Conservation (phyloP, 2,329 filamentous ascomycete species). For the Ophiostoma piceae region DNA sequence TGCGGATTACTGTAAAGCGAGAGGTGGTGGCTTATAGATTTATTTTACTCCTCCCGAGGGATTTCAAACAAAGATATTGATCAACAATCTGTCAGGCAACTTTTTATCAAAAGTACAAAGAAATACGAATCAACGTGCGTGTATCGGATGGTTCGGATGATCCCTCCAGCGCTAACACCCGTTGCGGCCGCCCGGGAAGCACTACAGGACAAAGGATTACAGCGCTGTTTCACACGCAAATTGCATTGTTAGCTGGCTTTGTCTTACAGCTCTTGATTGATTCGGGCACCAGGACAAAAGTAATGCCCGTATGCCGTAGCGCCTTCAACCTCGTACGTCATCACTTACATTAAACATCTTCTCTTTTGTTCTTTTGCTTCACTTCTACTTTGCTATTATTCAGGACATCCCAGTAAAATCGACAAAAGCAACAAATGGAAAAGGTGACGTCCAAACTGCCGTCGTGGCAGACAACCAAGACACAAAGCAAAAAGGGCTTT, state of each 20-base stretch:
- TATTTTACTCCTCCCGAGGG: too few relatives aligned
- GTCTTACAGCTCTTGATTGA: not conserved
- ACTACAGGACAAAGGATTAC: not conserved
- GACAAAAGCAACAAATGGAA: slow-evolving; percentile 32
- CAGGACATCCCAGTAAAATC: not conserved
- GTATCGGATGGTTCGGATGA: slow-evolving; percentile 10
- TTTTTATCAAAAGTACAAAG: not conserved
- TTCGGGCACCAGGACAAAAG: not conserved
- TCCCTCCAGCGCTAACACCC: slow-evolving; percentile 21
- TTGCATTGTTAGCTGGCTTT: not conserved
- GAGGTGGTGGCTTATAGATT: not conserved
- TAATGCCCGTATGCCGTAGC: not conserved
- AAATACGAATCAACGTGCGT: not conserved
- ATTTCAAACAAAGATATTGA: too few relatives aligned
- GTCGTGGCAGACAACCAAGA: slow-evolving; percentile 52
- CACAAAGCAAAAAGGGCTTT: slow-evolving; percentile 59
- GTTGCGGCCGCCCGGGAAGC: slow-evolving; percentile 17
- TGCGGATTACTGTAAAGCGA: slow-evolving; percentile 20
- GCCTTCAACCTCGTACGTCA: not conserved
- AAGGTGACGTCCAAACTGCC: slow-evolving; percentile 35
- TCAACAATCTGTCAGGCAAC: not conserved
- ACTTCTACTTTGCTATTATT: not conserved
- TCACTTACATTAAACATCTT: not conserved
- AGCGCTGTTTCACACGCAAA: slow-evolving; percentile 26
- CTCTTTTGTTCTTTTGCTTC: not conserved